Evolutionary conservation across 495 filamentous ascomycete genomes (phyloP), one percentile per base, ranked within the genome.

Genomic region (Venustampulla echinocandica): DNA sequence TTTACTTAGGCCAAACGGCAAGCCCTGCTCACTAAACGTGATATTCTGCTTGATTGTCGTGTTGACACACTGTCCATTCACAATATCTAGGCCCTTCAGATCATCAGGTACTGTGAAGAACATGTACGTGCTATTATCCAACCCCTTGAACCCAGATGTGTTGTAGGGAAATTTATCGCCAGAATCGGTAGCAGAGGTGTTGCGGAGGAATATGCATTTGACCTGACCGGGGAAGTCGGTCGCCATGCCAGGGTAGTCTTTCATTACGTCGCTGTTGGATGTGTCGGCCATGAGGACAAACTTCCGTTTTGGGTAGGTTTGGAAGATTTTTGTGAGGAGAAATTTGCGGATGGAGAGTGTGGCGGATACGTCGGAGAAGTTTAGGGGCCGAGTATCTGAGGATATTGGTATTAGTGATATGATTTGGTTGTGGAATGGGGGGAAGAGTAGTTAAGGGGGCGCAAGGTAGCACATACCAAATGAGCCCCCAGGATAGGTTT

Each of bases 221-320:
- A 89, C 81, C 56, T 84, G 78, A 17, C 65, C 70, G 0, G 84
- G 83, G 53, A 76, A 82, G 19, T 81, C 73, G 32, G 63, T 71
- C 1, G 63, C 81, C 58, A 87, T 67, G 48, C 69, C 65, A 1
- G 84, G 85, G 56, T 90, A 89, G 56, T 76, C 80, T 21, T 54
- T 70, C 85, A 89, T 85, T 45, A 87, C 73, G 58, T 90, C 85
- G 22, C 73, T 75, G 65, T 90, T 90, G 46, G 75, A 80, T 0
- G 84, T 89, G 60, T 90, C 85, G 42, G 79, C 85, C 1, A 89
- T 62, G 7, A 90, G 73, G 20, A 88, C 69, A 61, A 90, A 90
- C 48, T 82, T 80, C 30, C 85, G 79, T 37, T 78, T 49, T 3
- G 85, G 85, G 55, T 77, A 90, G 3, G 85, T 87, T 61, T 80